A percentile compares a stretch with the other conserved stretches of the same genome.
Evolutionary conservation across 2,329 filamentous ascomycete genomes (phyloP).

Genomic region (Apiospora rasikravindrae): DNA sequence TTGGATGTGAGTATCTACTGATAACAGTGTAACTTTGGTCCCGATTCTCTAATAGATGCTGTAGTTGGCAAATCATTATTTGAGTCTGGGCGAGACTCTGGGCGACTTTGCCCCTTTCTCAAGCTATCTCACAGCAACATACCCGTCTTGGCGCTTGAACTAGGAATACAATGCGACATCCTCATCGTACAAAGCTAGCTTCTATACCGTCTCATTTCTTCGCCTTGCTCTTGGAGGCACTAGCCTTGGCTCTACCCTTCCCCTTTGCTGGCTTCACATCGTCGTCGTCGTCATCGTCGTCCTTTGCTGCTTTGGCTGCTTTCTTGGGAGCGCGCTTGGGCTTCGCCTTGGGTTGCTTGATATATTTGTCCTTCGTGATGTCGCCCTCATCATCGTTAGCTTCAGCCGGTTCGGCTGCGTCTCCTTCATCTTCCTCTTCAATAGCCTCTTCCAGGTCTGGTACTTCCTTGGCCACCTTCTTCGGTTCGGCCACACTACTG

Average conservation of each 20-base stretch:
- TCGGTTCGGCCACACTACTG: slow-evolving; percentile 74
- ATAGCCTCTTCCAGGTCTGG: slow-evolving; percentile 97
- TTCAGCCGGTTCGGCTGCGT: slow-evolving; percentile 60
- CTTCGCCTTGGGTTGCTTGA: slow-evolving; percentile 84
- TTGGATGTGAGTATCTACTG: not conserved
- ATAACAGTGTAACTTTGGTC: not conserved
- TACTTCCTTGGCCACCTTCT: slow-evolving; percentile 73
- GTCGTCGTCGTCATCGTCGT: slow-evolving; percentile 48
- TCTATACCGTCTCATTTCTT: slow-evolving; percentile 31
- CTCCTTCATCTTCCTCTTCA: slow-evolving; percentile 85
- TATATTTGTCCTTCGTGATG: slow-evolving; percentile 95
- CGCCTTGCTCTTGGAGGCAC: slow-evolving; percentile 35
- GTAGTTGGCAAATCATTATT: not conserved
- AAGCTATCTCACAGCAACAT: not conserved
- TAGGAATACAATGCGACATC: not conserved
- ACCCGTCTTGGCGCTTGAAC: not conserved
- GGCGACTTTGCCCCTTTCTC: not conserved
- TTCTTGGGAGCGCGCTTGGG: slow-evolving; percentile 51
- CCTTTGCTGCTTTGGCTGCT: slow-evolving; percentile 41
- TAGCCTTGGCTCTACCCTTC: slow-evolving; percentile 42
- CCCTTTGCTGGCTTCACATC: slow-evolving; percentile 51
- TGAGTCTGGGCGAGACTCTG: not conserved
- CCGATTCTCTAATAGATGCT: not conserved
- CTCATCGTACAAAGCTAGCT: not conserved
- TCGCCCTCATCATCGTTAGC: slow-evolving; percentile 76